Base-by-base conservation (phyloP, 2,329 filamentous ascomycete genomes). In the Sporothrix pallida region DNA sequence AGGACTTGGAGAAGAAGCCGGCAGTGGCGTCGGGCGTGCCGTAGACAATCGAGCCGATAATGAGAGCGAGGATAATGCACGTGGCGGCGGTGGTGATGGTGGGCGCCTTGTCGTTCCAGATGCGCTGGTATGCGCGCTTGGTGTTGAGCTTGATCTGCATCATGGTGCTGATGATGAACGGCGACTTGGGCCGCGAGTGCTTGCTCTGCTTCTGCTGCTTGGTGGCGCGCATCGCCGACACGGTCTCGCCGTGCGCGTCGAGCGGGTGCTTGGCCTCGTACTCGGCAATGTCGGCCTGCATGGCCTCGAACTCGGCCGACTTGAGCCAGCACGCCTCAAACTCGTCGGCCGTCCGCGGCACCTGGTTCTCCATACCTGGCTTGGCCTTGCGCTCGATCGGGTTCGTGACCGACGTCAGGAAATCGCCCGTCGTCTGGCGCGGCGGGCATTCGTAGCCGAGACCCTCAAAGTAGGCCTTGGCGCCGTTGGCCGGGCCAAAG, bases 21-120 rank as follows among this genome's bases (percentile, higher is more conserved):
- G 81, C 80, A 0, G 74, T 76, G 3, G 76, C 74, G 37, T 77
- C 68, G 52, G 75, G 74, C 12, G 71, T 77, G 20, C 73, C 73
- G 70, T 77, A 77, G 12, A 75, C 68, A 7, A 69, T 60, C 1
- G 76, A 77, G 17, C 76, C 76, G 52, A 77, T 76, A 17, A 77
- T 62, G 5, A 77, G 65, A 0, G 75, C 72, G 9, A 77, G 93
- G 73, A 91, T 87, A 73, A 95, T 82, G 78, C 94, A 92, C 79
- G 94, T 93, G 81, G 94, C 92, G 74, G 92, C 86, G 77, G 95
- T 96, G 56, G 92, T 95, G 80, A 90, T 91, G 0, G 96, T 85
- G 0, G 92, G 91, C 0, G 90, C 90, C 76, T 87, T 91, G 81
- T 97, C 92, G 62, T 93, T 93, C 79, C 88, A 88, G 23, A 94